These are phyloP conservation scores for Lasiosphaeriaceae sp. DNA, from an alignment of 495 filamentous ascomycete species.

Conservation along the genomic window DNA sequence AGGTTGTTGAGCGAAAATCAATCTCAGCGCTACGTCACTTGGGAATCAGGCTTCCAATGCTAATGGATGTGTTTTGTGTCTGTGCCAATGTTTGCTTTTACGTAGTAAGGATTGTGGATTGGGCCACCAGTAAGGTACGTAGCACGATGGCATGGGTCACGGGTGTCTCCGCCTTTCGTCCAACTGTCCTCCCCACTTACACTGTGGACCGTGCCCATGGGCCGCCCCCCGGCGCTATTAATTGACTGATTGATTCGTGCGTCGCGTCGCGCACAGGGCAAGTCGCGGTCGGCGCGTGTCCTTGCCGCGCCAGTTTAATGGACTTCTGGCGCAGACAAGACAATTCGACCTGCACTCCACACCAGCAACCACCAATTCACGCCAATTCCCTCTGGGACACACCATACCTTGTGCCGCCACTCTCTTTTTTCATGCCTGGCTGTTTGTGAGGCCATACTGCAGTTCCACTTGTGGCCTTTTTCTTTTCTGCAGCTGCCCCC, in stretches of 20 bases:
- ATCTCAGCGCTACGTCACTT: too few relatives aligned
- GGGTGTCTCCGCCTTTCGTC: too few relatives aligned
- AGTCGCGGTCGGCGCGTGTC: conserved; percentile 14
- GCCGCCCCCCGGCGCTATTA: too few relatives aligned
- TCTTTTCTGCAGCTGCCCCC: neutral
- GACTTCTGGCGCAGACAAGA: neutral
- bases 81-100: too few relatives aligned
- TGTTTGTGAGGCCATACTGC: neutral
- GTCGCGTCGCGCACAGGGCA: neutral
- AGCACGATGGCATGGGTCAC: too few relatives aligned
- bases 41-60: too few relatives aligned
- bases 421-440: neutral
- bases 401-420: neutral
- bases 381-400: neutral
- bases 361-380: conserved; percentile 1
- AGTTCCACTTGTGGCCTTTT: neutral
- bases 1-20: too few relatives aligned
- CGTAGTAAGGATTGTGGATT: too few relatives aligned
- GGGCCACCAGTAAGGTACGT: too few relatives aligned
- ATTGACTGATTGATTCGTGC: neutral
- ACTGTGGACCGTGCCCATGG: too few relatives aligned
- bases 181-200: too few relatives aligned
- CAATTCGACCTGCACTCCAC: neutral
- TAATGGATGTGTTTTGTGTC: too few relatives aligned
- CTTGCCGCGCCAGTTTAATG: conserved; percentile 7